Evolutionary conservation across 495 filamentous ascomycete species (phyloP).

Genomic region (Penicillium cosmopolitanum): DNA sequence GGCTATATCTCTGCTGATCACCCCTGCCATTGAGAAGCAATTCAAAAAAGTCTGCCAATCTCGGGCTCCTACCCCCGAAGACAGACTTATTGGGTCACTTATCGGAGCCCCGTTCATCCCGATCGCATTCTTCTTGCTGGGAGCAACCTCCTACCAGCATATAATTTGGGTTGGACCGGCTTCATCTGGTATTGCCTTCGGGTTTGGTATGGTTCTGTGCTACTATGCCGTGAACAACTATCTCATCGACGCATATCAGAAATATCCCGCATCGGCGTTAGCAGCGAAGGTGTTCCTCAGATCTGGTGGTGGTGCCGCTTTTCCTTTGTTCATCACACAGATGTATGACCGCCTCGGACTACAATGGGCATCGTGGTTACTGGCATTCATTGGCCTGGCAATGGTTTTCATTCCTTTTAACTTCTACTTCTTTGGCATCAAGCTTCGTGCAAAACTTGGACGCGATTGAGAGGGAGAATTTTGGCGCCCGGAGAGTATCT

Average conservation of each 20-base stretch:
- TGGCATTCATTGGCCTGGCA: constrained; percentile 55
- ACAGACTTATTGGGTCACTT: constrained; percentile 39
- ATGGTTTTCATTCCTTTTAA: constrained; percentile 52
- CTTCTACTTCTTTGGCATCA: constrained; percentile 38
- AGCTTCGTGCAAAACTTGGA: constrained; percentile 28
- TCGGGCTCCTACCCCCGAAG: constrained; percentile 37
- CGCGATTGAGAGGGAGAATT: constrained; percentile 10
- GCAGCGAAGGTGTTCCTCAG: constrained; percentile 41
- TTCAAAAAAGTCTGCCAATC: constrained; percentile 30
- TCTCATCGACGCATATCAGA: constrained; percentile 66
- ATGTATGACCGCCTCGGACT: constrained; percentile 56
- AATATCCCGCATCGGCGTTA: constrained; percentile 39
- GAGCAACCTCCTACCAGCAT: constrained; percentile 60
- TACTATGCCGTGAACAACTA: constrained; percentile 73
- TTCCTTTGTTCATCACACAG: constrained; percentile 54
- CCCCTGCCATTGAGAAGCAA: constrained; percentile 39
- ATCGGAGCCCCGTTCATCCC: constrained; percentile 41
- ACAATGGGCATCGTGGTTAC: constrained; percentile 60
- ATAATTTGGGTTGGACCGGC: constrained; percentile 70
- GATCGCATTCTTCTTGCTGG: constrained; percentile 57
- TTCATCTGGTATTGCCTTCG: constrained; percentile 65
- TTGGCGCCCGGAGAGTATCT: not conserved
- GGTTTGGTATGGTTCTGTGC: constrained; percentile 68
- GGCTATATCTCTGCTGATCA: constrained; percentile 52
- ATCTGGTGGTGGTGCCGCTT: constrained; percentile 43